Conservation (phyloP, 768 basidiomycete species). For the Glaciozyma martinii region DNA sequence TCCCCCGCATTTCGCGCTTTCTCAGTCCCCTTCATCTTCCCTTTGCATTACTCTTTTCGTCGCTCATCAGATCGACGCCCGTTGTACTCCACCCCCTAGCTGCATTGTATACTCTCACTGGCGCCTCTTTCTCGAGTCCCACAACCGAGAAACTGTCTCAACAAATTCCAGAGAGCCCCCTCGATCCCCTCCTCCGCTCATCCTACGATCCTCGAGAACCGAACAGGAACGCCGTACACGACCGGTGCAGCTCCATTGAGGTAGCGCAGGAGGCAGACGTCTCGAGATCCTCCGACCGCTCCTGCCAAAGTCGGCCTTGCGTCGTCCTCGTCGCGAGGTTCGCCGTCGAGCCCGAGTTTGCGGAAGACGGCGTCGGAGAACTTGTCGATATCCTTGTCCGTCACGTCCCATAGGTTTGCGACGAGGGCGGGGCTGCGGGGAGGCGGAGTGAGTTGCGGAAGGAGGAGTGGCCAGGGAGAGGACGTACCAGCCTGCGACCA, state of each 20-base stretch:
- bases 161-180: no score
- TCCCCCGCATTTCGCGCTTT: neutral
- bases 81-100: neutral
- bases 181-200: no score
- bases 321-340: neutral
- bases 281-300: slow-evolving; percentile 71
- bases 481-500: slow-evolving; percentile 92
- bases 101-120: no score
- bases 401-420: slow-evolving; percentile 97
- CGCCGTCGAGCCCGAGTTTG: slow-evolving; percentile 48
- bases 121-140: no score
- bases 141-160: no score
- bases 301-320: slow-evolving; percentile 50
- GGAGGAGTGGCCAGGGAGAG: neutral
- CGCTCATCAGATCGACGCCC: neutral
- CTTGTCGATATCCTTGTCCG: slow-evolving; percentile 92
- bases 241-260: slow-evolving; percentile 91
- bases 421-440: slow-evolving; percentile 69
- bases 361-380: slow-evolving; percentile 76
- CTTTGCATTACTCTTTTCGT: neutral
- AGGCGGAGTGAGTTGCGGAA: neutral
- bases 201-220: slow-evolving; percentile 42
- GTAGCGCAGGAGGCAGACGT: slow-evolving; percentile 79
- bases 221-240: slow-evolving; percentile 91
- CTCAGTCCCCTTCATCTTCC: neutral